Base-by-base conservation (phyloP, 1,284 basidiomycete genomes). In the Ceraceosorus bombacis region DNA sequence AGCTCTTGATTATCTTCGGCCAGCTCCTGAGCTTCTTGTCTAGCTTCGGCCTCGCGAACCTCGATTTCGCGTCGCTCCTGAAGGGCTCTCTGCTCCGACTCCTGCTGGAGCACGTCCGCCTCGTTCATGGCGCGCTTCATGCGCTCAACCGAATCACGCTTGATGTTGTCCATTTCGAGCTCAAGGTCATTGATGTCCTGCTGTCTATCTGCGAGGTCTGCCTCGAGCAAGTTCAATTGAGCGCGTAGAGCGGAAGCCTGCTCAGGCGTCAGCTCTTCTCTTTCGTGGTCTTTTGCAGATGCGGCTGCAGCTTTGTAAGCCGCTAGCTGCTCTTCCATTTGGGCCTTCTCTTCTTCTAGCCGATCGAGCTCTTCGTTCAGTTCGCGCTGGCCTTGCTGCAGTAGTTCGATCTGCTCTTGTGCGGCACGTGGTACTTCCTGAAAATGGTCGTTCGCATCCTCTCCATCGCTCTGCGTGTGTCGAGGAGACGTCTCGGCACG, bases 331-430 rank as follows among this genome's bases (percentile, higher is more conserved):
- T 37, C 41, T 41, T 59, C 15, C 38, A 53, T 6, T 4, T 36
- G 8, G 40, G 10, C 39, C 52, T 39, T 27, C 36, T 58, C 27
- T 10, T 36, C 55, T 15, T 59, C 58, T 5, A 40, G 37, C 41
- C 49, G 53, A 38, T 59, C 58, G 48, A 59, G 40, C 13, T 56
- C n/a, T 40, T 59, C 58, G 37, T 59, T 59, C 8, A 59, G 53
- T 15, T 59, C 55, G 13, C 56, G 37, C 17, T 59, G 59, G 48
- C 54, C 57, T 5, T 38, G 27, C 27, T 54, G 36, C 5, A 59
- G 52, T 40, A 49, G 46, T 15, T 38, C 41, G 41, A 59, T 59
- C 27, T 46, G 41, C 13, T 36, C 37, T 36, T 27, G 41, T 12
- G 54, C 53, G 8, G 13, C 12, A 8, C 27, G 27, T 1, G 27